Evolutionary conservation across 768 basidiomycete genomes (phyloP).

Genomic region (Boletus eberwhitei): DNA sequence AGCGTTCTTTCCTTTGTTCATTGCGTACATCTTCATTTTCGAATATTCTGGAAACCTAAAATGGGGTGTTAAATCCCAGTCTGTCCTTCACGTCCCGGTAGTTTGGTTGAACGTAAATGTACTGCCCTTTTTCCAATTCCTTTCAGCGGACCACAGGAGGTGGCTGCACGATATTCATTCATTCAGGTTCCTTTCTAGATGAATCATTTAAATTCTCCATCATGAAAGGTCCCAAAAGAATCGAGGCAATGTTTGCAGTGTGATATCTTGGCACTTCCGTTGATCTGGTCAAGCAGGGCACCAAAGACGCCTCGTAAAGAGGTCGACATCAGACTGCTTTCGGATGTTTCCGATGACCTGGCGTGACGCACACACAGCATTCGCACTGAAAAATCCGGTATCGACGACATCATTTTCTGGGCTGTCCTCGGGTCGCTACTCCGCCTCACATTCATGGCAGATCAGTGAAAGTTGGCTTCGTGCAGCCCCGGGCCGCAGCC

Average conservation of each 20-base stretch:
- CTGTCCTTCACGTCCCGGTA: neutral
- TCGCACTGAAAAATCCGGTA: neutral
- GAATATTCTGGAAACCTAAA: constrained; percentile 12
- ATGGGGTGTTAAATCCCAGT: constrained; percentile 23
- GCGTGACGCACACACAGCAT: neutral
- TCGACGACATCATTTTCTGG: neutral
- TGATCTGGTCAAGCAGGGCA: no score
- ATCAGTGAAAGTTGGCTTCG: neutral
- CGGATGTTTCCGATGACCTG: no score
- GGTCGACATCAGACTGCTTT: no score
- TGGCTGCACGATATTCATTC: no score
- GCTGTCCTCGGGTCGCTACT: neutral
- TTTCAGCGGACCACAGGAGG: neutral
- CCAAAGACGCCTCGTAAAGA: no score
- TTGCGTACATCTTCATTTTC: constrained; percentile 2
- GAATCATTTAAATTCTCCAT: no score
- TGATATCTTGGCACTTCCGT: no score
- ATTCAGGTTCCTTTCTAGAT: no score
- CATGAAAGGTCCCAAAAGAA: no score
- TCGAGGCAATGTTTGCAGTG: no score
- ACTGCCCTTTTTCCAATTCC: neutral
- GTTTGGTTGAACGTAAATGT: constrained; percentile 5
- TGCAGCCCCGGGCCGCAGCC: neutral
- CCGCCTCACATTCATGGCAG: neutral
- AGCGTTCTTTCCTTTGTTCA: neutral